Evolutionary conservation across 371 early-diverging fungal genomes (phyloP), one percentile per base, ranked within the genome.

Genomic region (Mucor piriformis): DNA sequence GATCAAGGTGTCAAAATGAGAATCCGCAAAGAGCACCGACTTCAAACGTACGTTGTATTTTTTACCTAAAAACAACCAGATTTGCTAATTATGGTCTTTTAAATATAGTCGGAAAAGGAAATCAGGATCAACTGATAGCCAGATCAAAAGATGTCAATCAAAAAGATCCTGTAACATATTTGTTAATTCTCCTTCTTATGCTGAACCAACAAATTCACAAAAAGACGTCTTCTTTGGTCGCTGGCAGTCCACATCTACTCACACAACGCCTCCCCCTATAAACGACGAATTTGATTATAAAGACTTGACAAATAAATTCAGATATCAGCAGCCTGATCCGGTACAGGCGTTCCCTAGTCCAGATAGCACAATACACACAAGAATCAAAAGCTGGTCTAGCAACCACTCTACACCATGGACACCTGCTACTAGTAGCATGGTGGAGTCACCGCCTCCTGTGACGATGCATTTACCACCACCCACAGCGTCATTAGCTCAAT

Each of bases 1-100:
- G 77, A 80, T 49, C 81, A 80, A 70, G 77, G 81, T 25, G 74
- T 77, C 0, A 73, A 76, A 25, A 76, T 80, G 59, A 57, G 80
- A 16, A 74, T 80, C 11, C 64, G 77, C 2, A 80, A 77, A 66
- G 72, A 73, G 25, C 67, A 69, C 54, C 47, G 72, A 25, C 24
- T 72, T 24, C 20, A 49, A 33, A 34, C 42, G 42, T 29, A 57
- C 25, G 20, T 46, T 32, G n/a, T n/a, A n/a, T n/a, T n/a, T n/a
- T n/a, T n/a, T n/a, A n/a, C n/a, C n/a, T n/a, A n/a, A n/a, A n/a
- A n/a, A n/a, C n/a, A n/a, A n/a, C n/a, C n/a, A n/a, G n/a, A n/a
- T n/a, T n/a, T n/a, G n/a, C n/a, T n/a, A n/a, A n/a, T n/a, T n/a
- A n/a, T n/a, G n/a, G 32, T 57, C 27, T 23, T n/a, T 29, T n/a